Percentiles rank a stretch among this genome's conserved stretches.
Evolutionary conservation across 257 asterid species (phyloP).

Genomic region (Solanum appendiculatum): DNA sequence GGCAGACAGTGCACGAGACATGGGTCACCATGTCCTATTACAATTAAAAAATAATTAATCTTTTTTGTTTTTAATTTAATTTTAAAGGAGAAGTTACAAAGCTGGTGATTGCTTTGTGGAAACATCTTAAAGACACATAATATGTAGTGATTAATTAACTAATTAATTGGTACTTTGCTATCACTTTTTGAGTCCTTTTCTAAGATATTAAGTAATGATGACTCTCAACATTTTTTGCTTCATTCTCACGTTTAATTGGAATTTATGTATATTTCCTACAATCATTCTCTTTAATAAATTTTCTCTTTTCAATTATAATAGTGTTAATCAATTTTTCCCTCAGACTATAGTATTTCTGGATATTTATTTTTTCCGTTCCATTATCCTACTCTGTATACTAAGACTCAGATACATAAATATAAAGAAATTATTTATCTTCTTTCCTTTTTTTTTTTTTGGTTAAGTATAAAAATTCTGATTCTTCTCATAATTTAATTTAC

Average conservation of each 20-base stretch:
- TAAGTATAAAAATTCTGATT: background rate
- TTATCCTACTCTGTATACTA: background rate
- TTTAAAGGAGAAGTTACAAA: background rate
- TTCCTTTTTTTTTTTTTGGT: background rate
- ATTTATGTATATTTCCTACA: background rate
- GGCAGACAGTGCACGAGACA: conserved; percentile 17
- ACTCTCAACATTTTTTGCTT: background rate
- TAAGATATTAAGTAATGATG: background rate
- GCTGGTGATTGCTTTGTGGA: conserved; percentile 20
- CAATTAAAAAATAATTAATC: background rate
- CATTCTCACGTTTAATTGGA: background rate
- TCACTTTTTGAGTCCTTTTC: conserved; percentile 4
- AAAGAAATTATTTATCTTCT: too few relatives aligned
- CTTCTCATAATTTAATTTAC: background rate
- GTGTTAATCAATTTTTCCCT: background rate
- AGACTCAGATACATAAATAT: background rate
- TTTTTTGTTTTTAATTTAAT: background rate
- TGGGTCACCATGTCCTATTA: conserved; percentile 30
- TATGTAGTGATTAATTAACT: conserved; percentile 1
- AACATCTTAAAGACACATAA: conserved; percentile 5
- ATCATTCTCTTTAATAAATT: background rate
- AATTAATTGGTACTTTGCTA: conserved; percentile 2
- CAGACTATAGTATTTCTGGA: background rate
- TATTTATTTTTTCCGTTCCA: background rate
- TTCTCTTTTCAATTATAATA: background rate